A percentile compares a stretch with the other conserved stretches of the same genome.
Evolutionary conservation across 2,329 filamentous ascomycete species (phyloP).

Genomic region (Neopestalotiopsis rosae): DNA sequence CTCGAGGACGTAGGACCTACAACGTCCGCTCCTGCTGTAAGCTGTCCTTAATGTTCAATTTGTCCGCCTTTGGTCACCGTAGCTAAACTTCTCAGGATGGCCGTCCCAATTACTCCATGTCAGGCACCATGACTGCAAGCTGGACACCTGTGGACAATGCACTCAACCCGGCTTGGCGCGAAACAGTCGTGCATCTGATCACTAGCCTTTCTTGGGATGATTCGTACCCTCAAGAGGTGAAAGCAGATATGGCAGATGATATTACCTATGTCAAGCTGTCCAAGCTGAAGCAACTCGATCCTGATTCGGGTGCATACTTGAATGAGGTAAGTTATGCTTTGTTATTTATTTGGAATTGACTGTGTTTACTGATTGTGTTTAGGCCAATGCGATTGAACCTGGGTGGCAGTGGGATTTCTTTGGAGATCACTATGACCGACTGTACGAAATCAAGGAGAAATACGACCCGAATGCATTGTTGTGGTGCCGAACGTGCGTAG

Average conservation of each 20-base stretch:
- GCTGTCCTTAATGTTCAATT: neutral
- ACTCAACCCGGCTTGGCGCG: neutral
- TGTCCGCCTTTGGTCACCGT: neutral
- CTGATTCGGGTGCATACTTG: neutral
- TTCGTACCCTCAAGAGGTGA: neutral
- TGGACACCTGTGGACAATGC: neutral
- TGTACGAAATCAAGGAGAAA: neutral
- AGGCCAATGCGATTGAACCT: neutral
- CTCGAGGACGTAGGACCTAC: neutral
- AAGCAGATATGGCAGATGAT: neutral
- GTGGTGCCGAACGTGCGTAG: neutral
- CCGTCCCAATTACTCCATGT: neutral
- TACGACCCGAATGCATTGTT: neutral
- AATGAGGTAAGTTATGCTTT: neutral
- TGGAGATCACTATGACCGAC: neutral
- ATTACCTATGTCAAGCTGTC: neutral
- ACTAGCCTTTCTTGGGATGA: neutral
- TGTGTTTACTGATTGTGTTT: too few relatives aligned
- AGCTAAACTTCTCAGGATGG: neutral
- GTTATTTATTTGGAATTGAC: too few relatives aligned
- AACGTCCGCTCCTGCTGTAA: neutral
- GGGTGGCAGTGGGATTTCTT: neutral
- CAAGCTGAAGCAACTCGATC: neutral
- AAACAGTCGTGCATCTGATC: neutral
- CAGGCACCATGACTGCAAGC: neutral